phyloP scores from a whole-genome alignment of 306 rosid species.

The Arachis hypogaea region DNA sequence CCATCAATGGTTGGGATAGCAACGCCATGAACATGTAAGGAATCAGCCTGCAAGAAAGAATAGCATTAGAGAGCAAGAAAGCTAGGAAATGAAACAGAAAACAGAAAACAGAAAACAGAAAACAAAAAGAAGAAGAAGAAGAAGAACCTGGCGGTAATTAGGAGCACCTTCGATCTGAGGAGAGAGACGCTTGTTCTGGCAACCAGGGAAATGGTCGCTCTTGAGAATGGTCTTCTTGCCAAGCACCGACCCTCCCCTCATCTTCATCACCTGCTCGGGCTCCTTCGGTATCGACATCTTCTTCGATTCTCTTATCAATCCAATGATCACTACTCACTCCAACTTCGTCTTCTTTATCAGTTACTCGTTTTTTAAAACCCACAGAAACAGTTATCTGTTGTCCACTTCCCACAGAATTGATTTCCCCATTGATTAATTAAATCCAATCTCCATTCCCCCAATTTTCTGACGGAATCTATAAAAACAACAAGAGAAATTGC shows the following conservation, averaged over 20 bases:
- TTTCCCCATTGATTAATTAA: background rate
- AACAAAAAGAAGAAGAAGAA: background rate
- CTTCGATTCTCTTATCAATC: background rate
- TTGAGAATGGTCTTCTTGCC: slow-evolving; percentile 94
- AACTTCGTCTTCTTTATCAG: background rate
- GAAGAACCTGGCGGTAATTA: slow-evolving; percentile 76
- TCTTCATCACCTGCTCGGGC: slow-evolving; percentile 80
- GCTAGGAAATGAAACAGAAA: background rate
- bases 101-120: background rate
- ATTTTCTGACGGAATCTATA: slow-evolving; percentile 19
- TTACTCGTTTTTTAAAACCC: background rate
- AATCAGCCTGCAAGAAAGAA: slow-evolving; percentile 51
- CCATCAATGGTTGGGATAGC: slow-evolving; percentile 85
- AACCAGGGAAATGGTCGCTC: slow-evolving; percentile 97
- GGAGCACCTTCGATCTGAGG: slow-evolving; percentile 99
- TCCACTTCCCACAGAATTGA: slow-evolving; percentile 16
- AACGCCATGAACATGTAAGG: slow-evolving; percentile 86
- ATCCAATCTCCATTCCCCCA: background rate
- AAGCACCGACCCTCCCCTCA: slow-evolving; percentile 77
- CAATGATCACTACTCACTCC: background rate
- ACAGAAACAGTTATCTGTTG: background rate
- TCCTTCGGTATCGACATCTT: slow-evolving; percentile 63
- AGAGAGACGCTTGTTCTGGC: slow-evolving; percentile 85
- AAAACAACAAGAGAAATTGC: too few species aligned
- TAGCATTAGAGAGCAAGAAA: background rate